Evolutionary conservation across 1,139 yeast species (phyloP).

Genomic region (Hyphopichia wangnamkhiaoensis): DNA sequence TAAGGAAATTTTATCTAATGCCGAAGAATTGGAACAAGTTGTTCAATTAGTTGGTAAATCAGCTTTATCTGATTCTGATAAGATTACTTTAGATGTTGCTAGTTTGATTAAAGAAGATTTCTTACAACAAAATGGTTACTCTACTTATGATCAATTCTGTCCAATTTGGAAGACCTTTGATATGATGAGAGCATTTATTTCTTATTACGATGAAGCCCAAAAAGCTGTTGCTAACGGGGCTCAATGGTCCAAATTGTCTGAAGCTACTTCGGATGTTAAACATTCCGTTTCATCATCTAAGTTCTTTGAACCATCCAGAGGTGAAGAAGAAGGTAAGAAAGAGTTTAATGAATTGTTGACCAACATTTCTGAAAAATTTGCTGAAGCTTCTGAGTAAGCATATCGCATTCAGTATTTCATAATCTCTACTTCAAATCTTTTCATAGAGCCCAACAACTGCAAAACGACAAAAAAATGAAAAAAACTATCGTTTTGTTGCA

Average conservation of each 20-base stretch:
- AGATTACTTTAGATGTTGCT: conserved; percentile 93
- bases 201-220: conserved; percentile 96
- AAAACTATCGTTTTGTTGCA: conserved; percentile 4
- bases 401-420: no score
- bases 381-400: conserved; percentile 88
- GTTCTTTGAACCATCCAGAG: conserved; percentile 93
- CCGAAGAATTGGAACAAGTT: conserved; percentile 98
- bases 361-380: conserved; percentile 84
- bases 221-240: conserved; percentile 95
- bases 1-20: conserved; percentile 90
- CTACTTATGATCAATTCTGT: conserved; percentile 97
- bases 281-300: conserved; percentile 93
- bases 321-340: conserved; percentile 72
- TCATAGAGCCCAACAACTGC: no score
- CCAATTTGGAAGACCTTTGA: conserved; percentile 99
- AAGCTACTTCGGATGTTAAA: conserved; percentile 84
- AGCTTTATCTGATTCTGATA: conserved; percentile 93
- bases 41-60: conserved; percentile 99
- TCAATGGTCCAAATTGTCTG: conserved; percentile 88
- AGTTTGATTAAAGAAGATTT: conserved; percentile 92
- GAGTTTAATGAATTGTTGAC: conserved; percentile 78
- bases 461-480: conserved; percentile 2
- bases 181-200: conserved; percentile 93
- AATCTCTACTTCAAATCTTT: no score
- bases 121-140: conserved; percentile 98